Conservation (phyloP, 805 yeast genomes). For the Saturnispora saitoi region DNA sequence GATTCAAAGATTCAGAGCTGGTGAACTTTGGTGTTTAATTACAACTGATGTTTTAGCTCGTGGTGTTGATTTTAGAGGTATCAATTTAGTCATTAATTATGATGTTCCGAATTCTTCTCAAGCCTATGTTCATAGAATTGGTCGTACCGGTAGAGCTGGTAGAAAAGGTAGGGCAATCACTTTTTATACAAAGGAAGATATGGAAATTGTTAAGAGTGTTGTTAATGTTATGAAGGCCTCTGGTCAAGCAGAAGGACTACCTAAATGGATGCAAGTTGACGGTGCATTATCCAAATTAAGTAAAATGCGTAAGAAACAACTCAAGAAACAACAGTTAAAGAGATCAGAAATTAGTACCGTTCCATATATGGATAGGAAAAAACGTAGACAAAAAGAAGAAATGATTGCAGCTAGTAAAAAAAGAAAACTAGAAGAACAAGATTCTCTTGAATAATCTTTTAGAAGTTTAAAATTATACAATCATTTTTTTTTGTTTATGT, state of each 20-base stretch:
- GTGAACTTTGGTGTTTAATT: constrained; percentile 92
- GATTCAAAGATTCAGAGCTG: constrained; percentile 75
- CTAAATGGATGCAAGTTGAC: constrained; percentile 69
- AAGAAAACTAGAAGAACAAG: constrained; percentile 31
- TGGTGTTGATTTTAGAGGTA: constrained; percentile 96
- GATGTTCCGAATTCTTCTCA: constrained; percentile 94
- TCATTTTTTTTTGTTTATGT: not conserved
- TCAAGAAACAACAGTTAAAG: constrained; percentile 50
- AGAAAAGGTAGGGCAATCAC: constrained; percentile 82
- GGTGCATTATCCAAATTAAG: constrained; percentile 51
- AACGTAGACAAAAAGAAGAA: constrained; percentile 52
- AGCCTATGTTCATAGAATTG: constrained; percentile 94
- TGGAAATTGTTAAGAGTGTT: constrained; percentile 65
- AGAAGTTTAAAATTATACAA: not conserved
- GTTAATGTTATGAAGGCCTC: constrained; percentile 94
- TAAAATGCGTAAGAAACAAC: constrained; percentile 50
- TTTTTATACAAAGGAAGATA: constrained; percentile 86
- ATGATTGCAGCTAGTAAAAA: constrained; percentile 73
- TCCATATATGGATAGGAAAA: constrained; percentile 56
- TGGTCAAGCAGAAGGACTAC: constrained; percentile 54
- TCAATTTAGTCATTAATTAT: constrained; percentile 87
- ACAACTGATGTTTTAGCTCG: constrained; percentile 95
- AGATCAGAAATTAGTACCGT: constrained; percentile 80
- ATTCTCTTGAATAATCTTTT: not conserved
- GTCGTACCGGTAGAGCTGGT: constrained; percentile 97